Evolutionary conservation across 164 flowering plant genomes (phyloP), one percentile per base, ranked within the genome.

Genomic region (Houttuynia cordata): DNA sequence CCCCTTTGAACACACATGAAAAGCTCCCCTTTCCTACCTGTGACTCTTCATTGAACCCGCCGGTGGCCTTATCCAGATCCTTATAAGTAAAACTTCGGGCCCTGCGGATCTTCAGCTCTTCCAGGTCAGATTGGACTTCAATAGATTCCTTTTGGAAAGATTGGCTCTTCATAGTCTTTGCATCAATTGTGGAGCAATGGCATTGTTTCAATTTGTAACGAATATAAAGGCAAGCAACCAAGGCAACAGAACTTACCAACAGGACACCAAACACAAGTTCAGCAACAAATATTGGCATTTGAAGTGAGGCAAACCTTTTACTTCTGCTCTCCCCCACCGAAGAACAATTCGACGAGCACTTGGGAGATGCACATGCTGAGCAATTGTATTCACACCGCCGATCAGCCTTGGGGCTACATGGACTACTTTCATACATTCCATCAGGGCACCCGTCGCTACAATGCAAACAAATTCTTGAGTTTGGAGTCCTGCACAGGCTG

Each of bases 1-100:
- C 70, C 42, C 96, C 99, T 64, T 83, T 83, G 74, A 82, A 90
- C 21, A 93, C 99, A 65, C 87, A 81, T 0, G 97, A 88, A 68
- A 90, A 93, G 53, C 97, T 93, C 25, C 99, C 97, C 61, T 77
- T 88, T 41, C 98, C 98, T 10, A 87, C 92, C 60, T 79, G 74
- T 13, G 91, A 83, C 57, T 87, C 97, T 71, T 90, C 98, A 54
- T 74, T 83, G 59, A 93, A 93, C n/a, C 94, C 87, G 7, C 62
- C 71, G 0, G 97, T 90, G 25, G 96, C 98, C 62, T 70, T 76
- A 71, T 88, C 88, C 15, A 93, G 94, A 57, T 93, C 97, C 41
- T 83, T 88, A 39, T 86, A 90, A 14, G 85, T 74, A 71, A 93
- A 93, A 74, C 64, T 73, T 30, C 75, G 80, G 51, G 97, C 96